Base-by-base conservation (phyloP, 805 yeast species). In the Aciculoconidium aculeatum region DNA sequence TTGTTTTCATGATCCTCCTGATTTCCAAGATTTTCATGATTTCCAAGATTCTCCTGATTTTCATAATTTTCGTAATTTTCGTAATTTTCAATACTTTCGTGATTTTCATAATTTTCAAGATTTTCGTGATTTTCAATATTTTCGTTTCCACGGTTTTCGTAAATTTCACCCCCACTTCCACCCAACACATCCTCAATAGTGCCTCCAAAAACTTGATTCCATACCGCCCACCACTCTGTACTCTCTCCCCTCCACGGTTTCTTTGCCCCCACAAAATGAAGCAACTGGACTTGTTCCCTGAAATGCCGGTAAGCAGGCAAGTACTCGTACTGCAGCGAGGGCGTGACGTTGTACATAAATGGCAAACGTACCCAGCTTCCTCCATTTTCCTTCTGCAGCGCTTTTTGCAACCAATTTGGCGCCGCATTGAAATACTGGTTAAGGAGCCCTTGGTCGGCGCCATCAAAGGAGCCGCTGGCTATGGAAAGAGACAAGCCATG, bases 361-460 rank as follows among this genome's bases (percentile, higher is more conserved):
- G 96, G 88, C 27, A 92, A 57, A 26, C 74, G 67, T 17, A 65
- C 53, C 96, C 96, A 88, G 31, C 56, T 52, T 17, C 59, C n/a
- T n/a, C n/a, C 40, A 6, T 19, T 21, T n/a, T 20, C 15, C 15
- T 29, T 23, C n/a, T 17, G 15, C n/a, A 11, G 14, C 19, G 21
- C 23, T 20, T 9, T 6, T 28, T 23, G 27, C 33, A 62, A 58
- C 69, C 69, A 62, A 40, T 63, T 64, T 8, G 67, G 67, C 25
- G 53, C 45, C 7, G 49, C 25, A 34, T 65, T 68, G 50, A 83
- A 85, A 45, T 71, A 80, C 47, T 82, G 83, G 53, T 87, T 87
- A 39, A 87, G 62, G 20, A 87, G 63, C 8, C 96, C 96, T 54
- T 87, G 96, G 55, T 87, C 96, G 2, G 94, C 90, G 23, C 95